Conservation (phyloP, 2,329 filamentous ascomycete genomes). For the Nigrospora oryzae region DNA sequence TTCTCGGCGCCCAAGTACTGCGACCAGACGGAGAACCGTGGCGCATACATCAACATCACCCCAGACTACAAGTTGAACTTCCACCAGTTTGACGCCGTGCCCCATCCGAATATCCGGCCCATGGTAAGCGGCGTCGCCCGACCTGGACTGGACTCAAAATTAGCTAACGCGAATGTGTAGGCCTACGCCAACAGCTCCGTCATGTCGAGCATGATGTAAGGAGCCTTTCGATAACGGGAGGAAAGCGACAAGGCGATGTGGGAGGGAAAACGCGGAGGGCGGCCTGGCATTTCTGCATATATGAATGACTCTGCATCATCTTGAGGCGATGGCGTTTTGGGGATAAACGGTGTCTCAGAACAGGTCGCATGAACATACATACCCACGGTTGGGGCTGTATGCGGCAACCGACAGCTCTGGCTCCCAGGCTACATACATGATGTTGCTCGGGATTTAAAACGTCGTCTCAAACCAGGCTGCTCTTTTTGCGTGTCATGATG, state of each 20-base stretch:
- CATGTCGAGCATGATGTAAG: constrained; percentile 61
- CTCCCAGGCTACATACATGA: too few relatives aligned
- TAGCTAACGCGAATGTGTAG: constrained; percentile 31
- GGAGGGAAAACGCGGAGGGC: background rate
- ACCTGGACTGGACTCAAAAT: constrained; percentile 1
- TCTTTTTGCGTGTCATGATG: background rate
- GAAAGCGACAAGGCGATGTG: background rate
- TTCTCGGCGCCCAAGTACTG: constrained; percentile 98
- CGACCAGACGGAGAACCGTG: constrained; percentile 95
- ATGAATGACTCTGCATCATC: constrained; percentile 16
- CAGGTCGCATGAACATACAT: constrained; percentile 1
- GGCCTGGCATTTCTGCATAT: constrained; percentile 20
- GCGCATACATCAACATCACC: constrained; percentile 95
- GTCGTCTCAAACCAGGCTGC: too few relatives aligned
- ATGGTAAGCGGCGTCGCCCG: constrained; percentile 50
- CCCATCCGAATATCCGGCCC: constrained; percentile 88
- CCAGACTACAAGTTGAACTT: constrained; percentile 86
- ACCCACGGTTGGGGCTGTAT: constrained; percentile 1
- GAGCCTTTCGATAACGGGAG: background rate
- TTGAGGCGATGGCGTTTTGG: constrained; percentile 23
- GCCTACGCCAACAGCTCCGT: constrained; percentile 81
- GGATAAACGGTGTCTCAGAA: constrained; percentile 6
- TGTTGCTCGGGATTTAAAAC: too few relatives aligned
- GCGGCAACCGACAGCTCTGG: too few relatives aligned
- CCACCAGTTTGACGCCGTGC: constrained; percentile 91